A percentile compares a stretch with the other conserved stretches of the same genome.
Conservation (phyloP, 208 protist species). For the Trypanosomatidae sp. region DNA sequence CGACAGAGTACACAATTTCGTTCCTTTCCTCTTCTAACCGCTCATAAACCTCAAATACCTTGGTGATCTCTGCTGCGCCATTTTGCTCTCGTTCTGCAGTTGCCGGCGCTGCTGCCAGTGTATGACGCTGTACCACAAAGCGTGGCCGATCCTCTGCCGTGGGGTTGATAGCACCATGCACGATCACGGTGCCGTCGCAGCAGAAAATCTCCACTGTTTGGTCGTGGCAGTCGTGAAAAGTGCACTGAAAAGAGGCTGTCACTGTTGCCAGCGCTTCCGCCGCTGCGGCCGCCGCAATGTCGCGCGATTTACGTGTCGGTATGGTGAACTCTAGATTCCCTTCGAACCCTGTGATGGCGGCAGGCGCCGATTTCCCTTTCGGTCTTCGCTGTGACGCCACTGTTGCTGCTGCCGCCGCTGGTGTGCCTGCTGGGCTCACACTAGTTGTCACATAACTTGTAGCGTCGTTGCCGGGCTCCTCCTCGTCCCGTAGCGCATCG, state of each 20-base stretch:
- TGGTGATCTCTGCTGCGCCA: slow-evolving; percentile 6
- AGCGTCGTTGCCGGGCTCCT: not conserved
- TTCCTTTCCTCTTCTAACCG: slow-evolving; percentile 20
- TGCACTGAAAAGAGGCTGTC: slow-evolving; percentile 66
- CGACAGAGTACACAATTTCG: slow-evolving; percentile 31
- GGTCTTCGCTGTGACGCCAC: not conserved
- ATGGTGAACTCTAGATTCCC: slow-evolving; percentile 51
- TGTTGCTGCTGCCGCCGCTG: not conserved
- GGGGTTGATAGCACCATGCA: slow-evolving; percentile 65
- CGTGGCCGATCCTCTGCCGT: slow-evolving; percentile 37
- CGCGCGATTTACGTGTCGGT: not conserved
- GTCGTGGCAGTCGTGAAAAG: slow-evolving; percentile 54
- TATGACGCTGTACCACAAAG: slow-evolving; percentile 29
- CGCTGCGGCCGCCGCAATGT: not conserved
- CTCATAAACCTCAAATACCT: slow-evolving; percentile 25
- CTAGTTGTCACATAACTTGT: not conserved
- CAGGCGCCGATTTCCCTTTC: slow-evolving; percentile 4
- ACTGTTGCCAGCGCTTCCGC: slow-evolving; percentile 1
- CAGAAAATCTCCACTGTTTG: slow-evolving; percentile 53
- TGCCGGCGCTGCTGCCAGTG: slow-evolving; percentile 8
- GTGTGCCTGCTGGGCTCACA: not conserved
- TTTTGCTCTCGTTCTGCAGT: slow-evolving; percentile 21
- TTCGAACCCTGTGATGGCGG: slow-evolving; percentile 64
- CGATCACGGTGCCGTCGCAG: slow-evolving; percentile 46
- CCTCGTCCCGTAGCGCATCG: slow-evolving; percentile 17